Evolutionary conservation across 306 rosid species (phyloP).

Genomic region (Dryas alaskensis): DNA sequence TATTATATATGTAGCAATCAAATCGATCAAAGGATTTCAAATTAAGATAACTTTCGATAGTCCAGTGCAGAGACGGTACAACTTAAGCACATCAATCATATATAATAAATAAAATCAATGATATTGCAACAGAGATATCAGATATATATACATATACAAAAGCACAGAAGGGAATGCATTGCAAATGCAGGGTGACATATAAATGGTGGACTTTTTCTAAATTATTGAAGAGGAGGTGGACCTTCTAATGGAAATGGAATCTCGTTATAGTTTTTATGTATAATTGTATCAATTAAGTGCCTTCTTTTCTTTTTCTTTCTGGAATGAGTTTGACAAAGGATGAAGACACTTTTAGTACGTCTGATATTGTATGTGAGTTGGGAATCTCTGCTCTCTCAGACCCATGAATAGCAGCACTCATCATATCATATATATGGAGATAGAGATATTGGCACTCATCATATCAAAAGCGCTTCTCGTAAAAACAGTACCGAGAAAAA

Average conservation of each 20-base stretch:
- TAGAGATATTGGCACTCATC: not conserved
- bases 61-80: too few species aligned
- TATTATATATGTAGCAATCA: too few species aligned
- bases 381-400: slow-evolving; percentile 26
- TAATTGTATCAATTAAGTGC: not conserved
- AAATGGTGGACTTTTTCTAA: not conserved
- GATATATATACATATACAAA: not conserved
- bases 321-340: not conserved
- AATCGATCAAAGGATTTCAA: too few species aligned
- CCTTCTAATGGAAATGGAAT: not conserved
- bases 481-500: too few species aligned
- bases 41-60: too few species aligned
- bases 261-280: not conserved
- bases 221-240: slow-evolving; percentile 5
- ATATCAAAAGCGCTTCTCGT: too few species aligned
- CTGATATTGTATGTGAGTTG: not conserved
- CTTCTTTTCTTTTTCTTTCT: not conserved
- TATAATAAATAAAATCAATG: too few species aligned
- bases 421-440: not conserved
- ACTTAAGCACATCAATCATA: too few species aligned
- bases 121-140: too few species aligned
- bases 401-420: slow-evolving; percentile 22
- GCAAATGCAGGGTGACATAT: not conserved
- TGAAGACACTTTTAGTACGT: not conserved
- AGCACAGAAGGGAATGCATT: not conserved